Evolutionary conservation across 768 basidiomycete species (phyloP).

Genomic region (Clathrus columnatus): DNA sequence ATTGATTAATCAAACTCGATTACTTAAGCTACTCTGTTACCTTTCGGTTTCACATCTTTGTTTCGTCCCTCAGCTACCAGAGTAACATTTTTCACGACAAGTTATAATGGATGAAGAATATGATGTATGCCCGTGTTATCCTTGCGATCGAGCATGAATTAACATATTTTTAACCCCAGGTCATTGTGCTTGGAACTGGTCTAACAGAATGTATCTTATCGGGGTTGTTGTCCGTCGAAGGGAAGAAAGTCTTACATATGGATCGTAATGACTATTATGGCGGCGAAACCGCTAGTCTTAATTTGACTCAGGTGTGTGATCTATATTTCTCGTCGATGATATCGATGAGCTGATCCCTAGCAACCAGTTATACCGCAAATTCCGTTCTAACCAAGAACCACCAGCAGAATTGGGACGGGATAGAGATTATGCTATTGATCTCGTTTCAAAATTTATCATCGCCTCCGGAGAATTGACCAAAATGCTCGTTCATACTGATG

Average conservation of each 20-base stretch:
- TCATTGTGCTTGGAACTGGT: slow-evolving; percentile 91
- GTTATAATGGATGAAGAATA: slow-evolving; percentile 99
- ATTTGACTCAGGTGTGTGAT: slow-evolving; percentile 80
- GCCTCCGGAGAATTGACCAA: slow-evolving; percentile 94
- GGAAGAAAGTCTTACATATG: slow-evolving; percentile 99
- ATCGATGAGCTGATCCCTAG: slow-evolving; percentile 12
- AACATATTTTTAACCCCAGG: slow-evolving; percentile 33
- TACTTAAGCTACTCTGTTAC: slow-evolving; percentile 1
- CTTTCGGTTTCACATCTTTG: background rate
- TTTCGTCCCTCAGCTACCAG: background rate
- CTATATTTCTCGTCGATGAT: background rate
- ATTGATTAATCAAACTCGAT: background rate
- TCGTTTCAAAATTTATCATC: slow-evolving; percentile 99
- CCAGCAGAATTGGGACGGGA: slow-evolving; percentile 89
- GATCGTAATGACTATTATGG: slow-evolving; percentile 99
- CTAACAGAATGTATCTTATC: slow-evolving; percentile 98
- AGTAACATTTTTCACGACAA: no score
- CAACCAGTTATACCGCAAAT: slow-evolving; percentile 87
- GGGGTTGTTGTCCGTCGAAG: slow-evolving; percentile 95
- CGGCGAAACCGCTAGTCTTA: slow-evolving; percentile 92
- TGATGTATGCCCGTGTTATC: slow-evolving; percentile 49
- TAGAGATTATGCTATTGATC: slow-evolving; percentile 95
- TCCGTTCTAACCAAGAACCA: slow-evolving; percentile 66
- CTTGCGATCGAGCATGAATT: background rate
- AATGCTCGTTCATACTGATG: slow-evolving; percentile 98